Evolutionary conservation across 257 asterid genomes (phyloP), one percentile per base, ranked within the genome.

Genomic region (Primulina eburnea): DNA sequence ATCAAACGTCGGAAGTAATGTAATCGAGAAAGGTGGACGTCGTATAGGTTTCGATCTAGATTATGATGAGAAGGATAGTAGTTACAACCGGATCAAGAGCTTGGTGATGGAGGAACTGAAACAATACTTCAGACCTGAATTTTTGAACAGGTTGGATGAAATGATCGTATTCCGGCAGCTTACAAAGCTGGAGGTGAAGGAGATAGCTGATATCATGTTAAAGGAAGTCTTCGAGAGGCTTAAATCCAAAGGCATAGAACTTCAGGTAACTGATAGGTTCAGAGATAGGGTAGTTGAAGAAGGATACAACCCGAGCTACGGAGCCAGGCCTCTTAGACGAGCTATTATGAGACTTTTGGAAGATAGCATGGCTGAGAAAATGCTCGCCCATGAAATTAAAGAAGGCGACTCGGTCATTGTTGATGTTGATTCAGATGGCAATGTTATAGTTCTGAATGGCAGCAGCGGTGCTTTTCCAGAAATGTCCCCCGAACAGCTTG

Each of bases 311-410:
- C 89, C 90, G n/a, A 88, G 87, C 73, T 89, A 86, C 7, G 97
- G 98, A 8, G 97, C 98, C 4, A 79, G 98, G 69, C 97, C 98
- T 2, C 74, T 92, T 17, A 79, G 92, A 65, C 76, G 97, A 70
- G 96, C 98, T 17, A 92, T 92, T 16, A 89, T 86, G 87, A 88
- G 92, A 69, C 83, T 86, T 7, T 60, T 92, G 80, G 94, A 89
- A 79, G 96, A 92, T 40, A 81, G 86, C 78, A 86, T 92, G 97
- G 97, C 97, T 0, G 96, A 92, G 84, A 85, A 78, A 76, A 82
- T 90, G 85, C 87, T 90, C 14, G 84, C 88, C 0, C 80, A 90
- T 0, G 84, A 85, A 50, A 81, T 88, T 71, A 88, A 86, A 74
- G 91, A 86, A 66, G 96, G 95, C 0, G 96, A 92, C 60, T 78